Base-by-base conservation (phyloP, 345 rosid species). In the Gossypium rotundifolium region DNA sequence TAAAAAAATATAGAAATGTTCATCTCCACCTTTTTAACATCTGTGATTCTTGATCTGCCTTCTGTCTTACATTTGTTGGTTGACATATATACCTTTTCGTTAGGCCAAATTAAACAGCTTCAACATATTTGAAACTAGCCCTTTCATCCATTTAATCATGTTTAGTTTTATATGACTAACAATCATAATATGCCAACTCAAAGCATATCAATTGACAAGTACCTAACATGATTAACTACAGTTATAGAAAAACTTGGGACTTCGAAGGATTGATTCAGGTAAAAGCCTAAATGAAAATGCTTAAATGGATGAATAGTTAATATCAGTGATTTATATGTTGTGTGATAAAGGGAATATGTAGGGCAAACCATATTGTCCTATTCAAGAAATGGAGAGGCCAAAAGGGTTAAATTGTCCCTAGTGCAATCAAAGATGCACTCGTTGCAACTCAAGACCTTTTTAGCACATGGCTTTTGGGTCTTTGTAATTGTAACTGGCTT, bases 341-440 rank as follows among this genome's bases (percentile, higher is more conserved):
- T 61, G 17, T 59, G 58, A 60, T 48, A 71, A 54, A 53, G 12
- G 51, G 11, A 59, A 58, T 9, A 9, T 57, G 4, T 42, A 23
- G 29, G 40, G 69, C 45, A 46, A 60, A n/a, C 29, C 52, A 61
- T 33, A 61, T 74, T 74, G 75, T 72, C 75, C 75, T 58, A 20
- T 44, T 42, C 66, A 23, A 72, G 9, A 22, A 58, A 72, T 55
- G 52, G 75, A 46, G 65, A 58, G 53, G 53, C 66, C 75, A 72
- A 22, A 44, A 38, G 65, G n/a, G 29, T 49, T 72, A 59, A 72
- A 58, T 29, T 72, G 75, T 58, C 75, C 54, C 66, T 72, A 54
- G 12, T 22, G 54, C 66, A 72, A 72, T 72, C 54, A 72, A 72
- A 58, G 23, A 44, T 58, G 75, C 75, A 72, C 42, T 72, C 53